phyloP scores from a whole-genome alignment of 768 basidiomycete genomes.

The Cystofilobasidium bisporidii region DNA sequence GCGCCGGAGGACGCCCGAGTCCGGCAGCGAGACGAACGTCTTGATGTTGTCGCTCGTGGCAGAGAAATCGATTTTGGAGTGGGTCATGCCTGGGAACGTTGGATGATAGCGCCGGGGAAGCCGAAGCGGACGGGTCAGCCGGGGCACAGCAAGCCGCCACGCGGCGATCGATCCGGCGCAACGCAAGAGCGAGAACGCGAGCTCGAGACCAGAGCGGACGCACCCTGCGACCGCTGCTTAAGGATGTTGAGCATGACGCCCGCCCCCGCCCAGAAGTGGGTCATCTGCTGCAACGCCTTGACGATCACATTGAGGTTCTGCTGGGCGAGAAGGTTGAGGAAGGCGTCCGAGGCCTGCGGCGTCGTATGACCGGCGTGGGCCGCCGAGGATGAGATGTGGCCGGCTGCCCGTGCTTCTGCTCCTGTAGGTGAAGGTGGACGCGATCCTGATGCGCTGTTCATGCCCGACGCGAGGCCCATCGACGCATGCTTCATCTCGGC shows the following conservation, averaged over 20 bases:
- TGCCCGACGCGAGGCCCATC: background rate
- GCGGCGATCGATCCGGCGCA: no score
- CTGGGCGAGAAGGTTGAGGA: conserved; percentile 25
- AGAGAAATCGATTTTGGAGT: conserved; percentile 5
- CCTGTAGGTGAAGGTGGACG: background rate
- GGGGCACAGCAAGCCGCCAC: no score
- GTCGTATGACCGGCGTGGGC: background rate
- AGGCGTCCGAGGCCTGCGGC: conserved; percentile 2
- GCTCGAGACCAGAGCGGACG: no score
- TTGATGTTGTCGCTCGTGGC: conserved; percentile 20
- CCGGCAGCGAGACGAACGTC: conserved; percentile 38
- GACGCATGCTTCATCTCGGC: conserved; percentile 3
- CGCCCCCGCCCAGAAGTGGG: conserved; percentile 29
- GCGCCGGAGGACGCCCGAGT: conserved; percentile 35
- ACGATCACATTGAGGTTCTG: conserved; percentile 30
- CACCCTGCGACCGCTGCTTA: conserved; percentile 22
- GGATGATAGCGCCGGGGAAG: no score
- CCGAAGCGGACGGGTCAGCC: no score
- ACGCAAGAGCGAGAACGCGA: no score
- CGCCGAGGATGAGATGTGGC: background rate
- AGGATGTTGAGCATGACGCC: conserved; percentile 24
- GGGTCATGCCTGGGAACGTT: background rate
- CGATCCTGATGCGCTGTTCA: background rate
- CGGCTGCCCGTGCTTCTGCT: background rate
- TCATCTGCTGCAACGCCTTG: conserved; percentile 27